Evolutionary conservation across 148 eudicot species (phyloP).

Genomic region (Simmondsia chinensis): DNA sequence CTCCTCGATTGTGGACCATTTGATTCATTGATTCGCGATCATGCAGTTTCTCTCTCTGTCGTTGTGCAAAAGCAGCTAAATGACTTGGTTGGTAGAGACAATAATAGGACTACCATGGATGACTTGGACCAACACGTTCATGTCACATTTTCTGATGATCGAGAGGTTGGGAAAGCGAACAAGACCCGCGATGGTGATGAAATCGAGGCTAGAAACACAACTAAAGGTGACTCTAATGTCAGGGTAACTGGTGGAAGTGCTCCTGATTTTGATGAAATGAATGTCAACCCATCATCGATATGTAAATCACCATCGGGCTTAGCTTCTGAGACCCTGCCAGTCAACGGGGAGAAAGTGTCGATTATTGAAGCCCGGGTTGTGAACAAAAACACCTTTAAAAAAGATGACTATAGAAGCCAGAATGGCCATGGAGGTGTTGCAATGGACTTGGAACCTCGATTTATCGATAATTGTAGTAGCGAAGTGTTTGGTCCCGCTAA

Average conservation of each 20-base stretch:
- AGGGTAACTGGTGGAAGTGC: constrained; percentile 9
- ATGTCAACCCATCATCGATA: constrained; percentile 38
- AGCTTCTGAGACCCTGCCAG: constrained; percentile 16
- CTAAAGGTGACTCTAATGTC: constrained; percentile 5
- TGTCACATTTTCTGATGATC: background rate
- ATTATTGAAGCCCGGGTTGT: constrained; percentile 11
- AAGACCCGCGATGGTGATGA: constrained; percentile 3
- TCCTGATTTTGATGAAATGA: constrained; percentile 31
- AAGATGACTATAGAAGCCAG: constrained; percentile 13
- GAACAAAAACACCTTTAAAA: constrained; percentile 16
- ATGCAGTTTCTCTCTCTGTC: constrained; percentile 76
- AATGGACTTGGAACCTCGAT: constrained; percentile 18
- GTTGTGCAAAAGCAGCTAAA: constrained; percentile 61
- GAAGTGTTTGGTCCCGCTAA: no score
- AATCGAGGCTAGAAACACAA: constrained; percentile 1
- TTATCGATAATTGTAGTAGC: no score
- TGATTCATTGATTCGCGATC: constrained; percentile 83
- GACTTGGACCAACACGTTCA: constrained; percentile 11
- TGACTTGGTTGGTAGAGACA: constrained; percentile 18
- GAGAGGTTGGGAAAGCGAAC: constrained; percentile 1
- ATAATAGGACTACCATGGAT: constrained; percentile 11
- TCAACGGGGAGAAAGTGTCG: constrained; percentile 15
- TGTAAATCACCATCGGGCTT: constrained; percentile 32
- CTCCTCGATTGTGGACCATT: constrained; percentile 50
- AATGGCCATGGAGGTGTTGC: constrained; percentile 12